Base-by-base conservation (phyloP, 2,329 filamentous ascomycete species). In the Neurospora sp. region DNA sequence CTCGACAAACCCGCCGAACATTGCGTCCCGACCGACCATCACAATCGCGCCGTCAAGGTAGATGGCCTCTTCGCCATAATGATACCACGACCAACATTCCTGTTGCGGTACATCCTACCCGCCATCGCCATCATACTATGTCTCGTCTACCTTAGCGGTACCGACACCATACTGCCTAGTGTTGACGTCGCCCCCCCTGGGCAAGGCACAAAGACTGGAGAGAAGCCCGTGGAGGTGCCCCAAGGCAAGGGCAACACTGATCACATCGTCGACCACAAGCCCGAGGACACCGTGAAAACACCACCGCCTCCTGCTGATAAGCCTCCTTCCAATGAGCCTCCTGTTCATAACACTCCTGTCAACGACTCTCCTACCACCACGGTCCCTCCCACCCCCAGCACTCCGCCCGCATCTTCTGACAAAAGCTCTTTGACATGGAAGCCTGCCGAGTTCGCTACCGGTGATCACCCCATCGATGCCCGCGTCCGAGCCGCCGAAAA, bases 381-480 rank as follows among this genome's bases (percentile, higher is more conserved):
- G 38, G 15, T 40, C 23, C n/a, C 52, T 17, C 15, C 52, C 28
- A 36, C 23, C 8, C 28, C 52, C 52, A 62, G 5, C 39, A 36
- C 37, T 19, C 33, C 68, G 46, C 39, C 15, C 17, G 33, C 36
- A 67, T 36, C 52, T 62, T 62, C 52, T 2, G 28, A 62, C 28
- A 33, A 62, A 6, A 17, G 52, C 4, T 33, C 28, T 36, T 2
- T 62, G 52, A 5, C 65, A 67, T 65, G 67, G 46, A 66, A 57
- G 38, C 36, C 68, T 10, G 66, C 46, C n/a, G 46, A 37, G 8
- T 38, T 70, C 15, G 62, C 40, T 66, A 80, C 69, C 19, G 73
- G 75, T 3, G 76, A 77, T 41, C 84, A 87, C 72, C 83, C 85
- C n/a, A 86, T 87, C 72, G 81, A 83, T 72, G 77, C 78, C 41